phyloP scores from a whole-genome alignment of 495 filamentous ascomycete genomes.

The Coniosporium apollinis region DNA sequence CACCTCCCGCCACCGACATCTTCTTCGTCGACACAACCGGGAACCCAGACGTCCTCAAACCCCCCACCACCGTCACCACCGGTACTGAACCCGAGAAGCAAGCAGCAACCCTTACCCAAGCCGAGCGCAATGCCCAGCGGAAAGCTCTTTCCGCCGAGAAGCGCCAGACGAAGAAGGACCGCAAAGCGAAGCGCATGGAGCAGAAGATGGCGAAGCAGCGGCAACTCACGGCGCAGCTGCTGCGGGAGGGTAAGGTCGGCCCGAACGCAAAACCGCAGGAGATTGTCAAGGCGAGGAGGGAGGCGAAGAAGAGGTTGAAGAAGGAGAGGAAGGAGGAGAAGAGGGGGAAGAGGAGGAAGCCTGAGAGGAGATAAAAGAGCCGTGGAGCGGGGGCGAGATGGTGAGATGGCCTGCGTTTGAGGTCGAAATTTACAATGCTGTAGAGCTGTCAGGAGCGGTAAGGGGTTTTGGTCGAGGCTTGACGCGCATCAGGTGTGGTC shows the following conservation, averaged over 20 bases:
- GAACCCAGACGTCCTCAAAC: conserved; percentile 4
- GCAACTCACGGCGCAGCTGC: neutral
- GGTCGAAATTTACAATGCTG: too few relatives aligned
- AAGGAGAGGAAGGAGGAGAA: conserved; percentile 13
- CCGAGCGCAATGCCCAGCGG: neutral
- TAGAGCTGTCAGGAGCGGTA: too few relatives aligned
- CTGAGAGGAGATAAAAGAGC: conserved; percentile 25
- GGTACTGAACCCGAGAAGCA: too few relatives aligned
- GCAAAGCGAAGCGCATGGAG: neutral
- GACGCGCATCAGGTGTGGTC: too few relatives aligned
- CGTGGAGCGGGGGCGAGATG: too few relatives aligned
- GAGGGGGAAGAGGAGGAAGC: conserved; percentile 23
- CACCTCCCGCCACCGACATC: neutral
- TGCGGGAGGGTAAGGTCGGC: conserved; percentile 1
- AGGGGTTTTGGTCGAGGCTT: too few relatives aligned
- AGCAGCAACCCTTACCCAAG: too few relatives aligned
- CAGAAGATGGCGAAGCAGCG: conserved; percentile 2
- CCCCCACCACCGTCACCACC: too few relatives aligned
- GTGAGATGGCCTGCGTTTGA: too few relatives aligned
- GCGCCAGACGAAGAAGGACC: conserved; percentile 1
- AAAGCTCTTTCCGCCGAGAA: too few relatives aligned
- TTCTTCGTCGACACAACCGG: conserved; percentile 6
- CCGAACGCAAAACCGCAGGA: conserved; percentile 5
- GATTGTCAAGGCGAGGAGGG: conserved; percentile 5
- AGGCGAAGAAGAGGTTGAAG: conserved; percentile 13